A percentile compares a stretch with the other conserved stretches of the same genome.
Conservation (phyloP, 257 asterid genomes). For the Scutellaria minor region DNA sequence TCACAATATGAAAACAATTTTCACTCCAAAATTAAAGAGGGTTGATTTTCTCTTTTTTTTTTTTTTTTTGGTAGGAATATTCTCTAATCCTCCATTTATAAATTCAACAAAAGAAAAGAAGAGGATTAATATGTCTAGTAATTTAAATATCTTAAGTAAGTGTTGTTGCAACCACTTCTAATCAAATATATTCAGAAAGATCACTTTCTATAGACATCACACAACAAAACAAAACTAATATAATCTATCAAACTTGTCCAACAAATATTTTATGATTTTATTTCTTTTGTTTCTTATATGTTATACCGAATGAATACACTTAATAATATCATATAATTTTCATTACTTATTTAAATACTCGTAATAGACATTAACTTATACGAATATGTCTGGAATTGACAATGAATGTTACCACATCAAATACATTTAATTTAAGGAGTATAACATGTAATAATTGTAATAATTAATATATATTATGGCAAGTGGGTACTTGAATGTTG, state of each 20-base stretch:
- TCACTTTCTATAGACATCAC: not conserved
- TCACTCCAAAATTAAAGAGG: too few species aligned
- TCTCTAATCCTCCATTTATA: too few species aligned
- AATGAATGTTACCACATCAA: not conserved
- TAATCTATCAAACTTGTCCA: not conserved
- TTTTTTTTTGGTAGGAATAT: too few species aligned
- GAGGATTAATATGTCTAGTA: not conserved
- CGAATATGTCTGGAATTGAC: not conserved
- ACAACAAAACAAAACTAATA: not conserved
- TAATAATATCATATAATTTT: not conserved
- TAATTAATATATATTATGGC: not conserved
- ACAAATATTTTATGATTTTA: not conserved
- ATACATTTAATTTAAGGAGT: not conserved
- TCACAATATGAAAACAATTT: too few species aligned
- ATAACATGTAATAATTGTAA: not conserved
- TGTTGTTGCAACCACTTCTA: not conserved
- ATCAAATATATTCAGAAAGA: not conserved
- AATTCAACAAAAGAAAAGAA: too few species aligned
- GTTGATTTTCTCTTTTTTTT: too few species aligned
- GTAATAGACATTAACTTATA: not conserved
- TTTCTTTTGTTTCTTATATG: not conserved
- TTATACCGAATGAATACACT: not conserved
- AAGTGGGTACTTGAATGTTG: slow-evolving; percentile 30
- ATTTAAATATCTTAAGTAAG: not conserved
- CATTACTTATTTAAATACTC: not conserved